Evolutionary conservation across 2,329 filamentous ascomycete genomes (phyloP).

Genomic region (Xylogone sp.): DNA sequence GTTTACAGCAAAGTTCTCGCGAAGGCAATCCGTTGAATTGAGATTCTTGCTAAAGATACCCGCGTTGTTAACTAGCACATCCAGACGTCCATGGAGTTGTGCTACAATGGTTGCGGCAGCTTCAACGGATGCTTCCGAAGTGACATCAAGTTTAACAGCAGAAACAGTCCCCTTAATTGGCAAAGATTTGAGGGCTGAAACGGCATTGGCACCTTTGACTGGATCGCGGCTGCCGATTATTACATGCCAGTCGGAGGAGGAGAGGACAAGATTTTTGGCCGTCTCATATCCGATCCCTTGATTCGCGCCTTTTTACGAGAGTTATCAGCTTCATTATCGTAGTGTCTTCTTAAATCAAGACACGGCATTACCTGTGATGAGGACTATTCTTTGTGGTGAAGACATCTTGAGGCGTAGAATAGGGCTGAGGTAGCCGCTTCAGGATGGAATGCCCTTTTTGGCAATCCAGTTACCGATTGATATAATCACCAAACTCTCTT

Average conservation of each 20-base stretch:
- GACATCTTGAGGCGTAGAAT: no score
- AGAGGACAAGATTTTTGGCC: conserved; percentile 16
- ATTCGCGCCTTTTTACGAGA: conserved; percentile 39
- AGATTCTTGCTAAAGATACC: conserved; percentile 9
- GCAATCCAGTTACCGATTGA: no score
- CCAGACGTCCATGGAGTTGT: conserved; percentile 16
- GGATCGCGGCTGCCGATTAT: conserved; percentile 10
- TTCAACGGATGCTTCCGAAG: conserved; percentile 9
- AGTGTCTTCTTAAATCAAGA: no score
- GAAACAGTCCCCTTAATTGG: conserved; percentile 11
- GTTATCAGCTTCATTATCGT: no score
- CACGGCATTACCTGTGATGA: no score
- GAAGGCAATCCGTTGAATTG: neutral
- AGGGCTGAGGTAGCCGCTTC: no score
- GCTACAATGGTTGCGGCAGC: conserved; percentile 7
- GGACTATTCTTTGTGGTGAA: no score
- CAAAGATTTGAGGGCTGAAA: neutral
- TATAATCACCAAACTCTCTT: no score
- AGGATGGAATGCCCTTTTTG: no score
- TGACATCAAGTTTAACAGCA: conserved; percentile 15
- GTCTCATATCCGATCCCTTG: conserved; percentile 37
- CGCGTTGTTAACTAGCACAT: conserved; percentile 24
- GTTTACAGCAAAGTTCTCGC: conserved; percentile 8
- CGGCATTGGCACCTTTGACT: conserved; percentile 6
- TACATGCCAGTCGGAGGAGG: conserved; percentile 7